phyloP scores from a whole-genome alignment of 2,329 filamentous ascomycete genomes.

The Colletotrichum camelliae region DNA sequence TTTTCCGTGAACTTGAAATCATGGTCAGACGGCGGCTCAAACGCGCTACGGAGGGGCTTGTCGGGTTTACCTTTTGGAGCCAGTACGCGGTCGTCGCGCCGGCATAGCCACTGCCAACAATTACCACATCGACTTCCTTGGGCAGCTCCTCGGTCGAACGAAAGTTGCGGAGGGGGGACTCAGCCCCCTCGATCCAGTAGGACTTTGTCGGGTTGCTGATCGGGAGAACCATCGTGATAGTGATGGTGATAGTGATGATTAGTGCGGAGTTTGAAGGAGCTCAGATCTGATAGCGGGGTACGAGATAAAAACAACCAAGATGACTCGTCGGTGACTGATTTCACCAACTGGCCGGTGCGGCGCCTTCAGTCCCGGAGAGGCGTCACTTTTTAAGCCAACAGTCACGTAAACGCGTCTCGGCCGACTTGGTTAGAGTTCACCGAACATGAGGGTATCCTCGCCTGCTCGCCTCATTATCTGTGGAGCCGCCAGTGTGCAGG shows the following conservation, averaged over 20 bases:
- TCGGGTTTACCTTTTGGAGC: constrained; percentile 27
- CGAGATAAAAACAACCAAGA: neutral
- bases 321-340: neutral
- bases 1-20: neutral
- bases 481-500: neutral
- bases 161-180: constrained; percentile 39
- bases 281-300: neutral
- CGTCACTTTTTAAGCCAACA: neutral
- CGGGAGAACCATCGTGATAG: constrained; percentile 18
- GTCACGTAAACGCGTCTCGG: neutral
- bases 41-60: neutral
- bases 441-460: neutral
- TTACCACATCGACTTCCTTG: constrained; percentile 44
- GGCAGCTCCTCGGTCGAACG: constrained; percentile 44
- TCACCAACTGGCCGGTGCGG: neutral
- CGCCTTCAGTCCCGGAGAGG: neutral
- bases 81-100: constrained; percentile 50
- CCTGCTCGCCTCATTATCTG: neutral
- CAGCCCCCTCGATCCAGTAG: constrained; percentile 40
- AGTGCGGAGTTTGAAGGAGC: neutral
- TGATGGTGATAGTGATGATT: neutral
- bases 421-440: neutral
- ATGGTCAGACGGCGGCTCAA: neutral
- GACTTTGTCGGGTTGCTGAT: constrained; percentile 31
- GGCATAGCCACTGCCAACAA: constrained; percentile 53